Base-by-base conservation (phyloP, 306 rosid genomes). In the apple (Malus domestica) region DNA sequence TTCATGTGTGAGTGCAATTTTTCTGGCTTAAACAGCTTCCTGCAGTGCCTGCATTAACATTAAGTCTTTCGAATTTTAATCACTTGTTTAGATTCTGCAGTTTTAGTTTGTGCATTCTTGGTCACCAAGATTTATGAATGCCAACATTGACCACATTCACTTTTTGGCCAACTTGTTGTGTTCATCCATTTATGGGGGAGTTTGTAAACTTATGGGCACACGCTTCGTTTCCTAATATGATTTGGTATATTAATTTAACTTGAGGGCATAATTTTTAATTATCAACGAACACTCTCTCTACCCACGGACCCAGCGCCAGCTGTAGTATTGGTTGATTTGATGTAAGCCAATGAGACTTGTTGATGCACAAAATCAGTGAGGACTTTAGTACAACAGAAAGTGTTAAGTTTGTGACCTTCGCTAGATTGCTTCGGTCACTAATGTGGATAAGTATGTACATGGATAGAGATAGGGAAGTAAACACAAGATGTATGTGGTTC, bases 1-100 rank as follows among this genome's bases (percentile, higher is more conserved):
- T 84, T 89, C 97, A 94, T 94, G 83, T 92, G 98, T 32, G 84
- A 79, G 74, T 88, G 86, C 96, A 94, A 69, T 84, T 83, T 92
- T 80, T 91, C 97, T 25, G 98, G 98, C 84, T 80, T 85, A 86
- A 94, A 94, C 12, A 74, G 40, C 83, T 88, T 90, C 52, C 96
- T 90, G 75, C 98, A 91, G 62, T 87, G 94, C 93, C 98, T 93
- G 96, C 93, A 90, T 79, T 6, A 64, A 62, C n/a, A 40, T 44
- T 14, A 30, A 29, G 3, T 70, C 8, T 23, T 29, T 14, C 23
- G 69, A 33, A 22, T 42, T 71, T 71, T 42, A 18, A 8, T 44
- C 10, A 23, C 32, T 18, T 3, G 4, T 25, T 27, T 46, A 5
- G 5, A 18, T 29, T 35, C 58, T 60, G 19, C 33, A 12, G 61